A percentile compares a stretch with the other conserved stretches of the same genome.
Conservation (phyloP, 768 basidiomycete genomes). For the Rhizopogon vulgaris region DNA sequence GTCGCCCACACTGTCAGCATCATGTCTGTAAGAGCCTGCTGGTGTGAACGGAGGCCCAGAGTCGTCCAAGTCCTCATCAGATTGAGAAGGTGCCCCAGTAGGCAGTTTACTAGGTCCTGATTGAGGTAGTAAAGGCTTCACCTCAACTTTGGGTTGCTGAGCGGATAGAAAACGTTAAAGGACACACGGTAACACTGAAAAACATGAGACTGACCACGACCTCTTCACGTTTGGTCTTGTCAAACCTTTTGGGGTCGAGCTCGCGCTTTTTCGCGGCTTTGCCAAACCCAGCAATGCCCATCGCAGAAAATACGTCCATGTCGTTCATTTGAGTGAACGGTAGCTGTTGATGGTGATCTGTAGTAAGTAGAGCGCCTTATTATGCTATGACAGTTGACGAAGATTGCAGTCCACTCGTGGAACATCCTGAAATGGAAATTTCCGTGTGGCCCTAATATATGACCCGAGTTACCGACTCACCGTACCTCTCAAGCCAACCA, state of each 20-base stretch:
- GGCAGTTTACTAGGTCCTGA: constrained; percentile 11
- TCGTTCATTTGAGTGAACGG: constrained; percentile 37
- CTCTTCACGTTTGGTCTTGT: constrained; percentile 63
- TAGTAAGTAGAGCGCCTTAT: not conserved
- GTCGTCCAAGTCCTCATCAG: constrained; percentile 19
- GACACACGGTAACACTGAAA: not conserved
- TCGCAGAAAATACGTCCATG: constrained; percentile 69
- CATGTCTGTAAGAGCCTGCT: constrained; percentile 6
- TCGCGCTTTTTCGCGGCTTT: constrained; percentile 61
- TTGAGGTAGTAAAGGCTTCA: constrained; percentile 2
- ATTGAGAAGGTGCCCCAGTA: constrained; percentile 14
- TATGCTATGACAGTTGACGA: not conserved
- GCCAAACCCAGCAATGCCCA: constrained; percentile 84
- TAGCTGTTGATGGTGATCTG: constrained; percentile 1
- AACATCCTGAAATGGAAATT: constrained; percentile 6
- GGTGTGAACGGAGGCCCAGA: constrained; percentile 2
- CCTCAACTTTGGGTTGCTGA: not conserved
- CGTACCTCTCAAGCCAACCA: not conserved
- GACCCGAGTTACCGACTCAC: not conserved
- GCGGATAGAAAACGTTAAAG: constrained; percentile 10
- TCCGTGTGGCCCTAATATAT: not conserved
- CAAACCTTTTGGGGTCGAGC: constrained; percentile 73
- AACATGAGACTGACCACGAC: constrained; percentile 15
- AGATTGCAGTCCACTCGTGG: not conserved
- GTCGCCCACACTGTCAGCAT: constrained; percentile 18